phyloP scores from a whole-genome alignment of 2,329 filamentous ascomycete genomes.

The Penicillium sp. region DNA sequence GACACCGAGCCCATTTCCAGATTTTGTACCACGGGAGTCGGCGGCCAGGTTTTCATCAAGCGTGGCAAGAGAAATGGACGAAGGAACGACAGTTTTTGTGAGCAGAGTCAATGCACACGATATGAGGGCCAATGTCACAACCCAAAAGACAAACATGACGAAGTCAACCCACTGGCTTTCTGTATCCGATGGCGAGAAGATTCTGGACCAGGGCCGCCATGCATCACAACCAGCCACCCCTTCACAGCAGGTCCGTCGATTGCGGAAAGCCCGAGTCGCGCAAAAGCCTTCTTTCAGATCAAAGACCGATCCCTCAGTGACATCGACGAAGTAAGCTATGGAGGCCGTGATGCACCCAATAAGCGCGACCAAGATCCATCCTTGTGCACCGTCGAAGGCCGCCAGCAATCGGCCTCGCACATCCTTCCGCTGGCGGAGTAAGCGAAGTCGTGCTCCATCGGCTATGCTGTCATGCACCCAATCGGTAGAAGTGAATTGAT shows the following conservation, averaged over 20 bases:
- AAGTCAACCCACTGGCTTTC: conserved; percentile 70
- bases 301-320: conserved; percentile 81
- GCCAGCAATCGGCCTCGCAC: conserved; percentile 75
- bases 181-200: conserved; percentile 54
- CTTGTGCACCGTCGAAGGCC: conserved; percentile 82
- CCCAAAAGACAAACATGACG: conserved; percentile 69
- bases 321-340: conserved; percentile 84
- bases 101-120: conserved; percentile 79
- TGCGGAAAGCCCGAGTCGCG: conserved; percentile 66
- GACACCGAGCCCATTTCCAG: conserved; percentile 44
- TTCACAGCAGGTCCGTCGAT: conserved; percentile 66
- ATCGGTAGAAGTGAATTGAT: conserved; percentile 95
- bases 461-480: conserved; percentile 98
- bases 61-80: conserved; percentile 79
- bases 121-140: conserved; percentile 66
- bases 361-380: conserved; percentile 89
- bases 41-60: conserved; percentile 91
- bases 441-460: conserved; percentile 85
- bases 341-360: conserved; percentile 83
- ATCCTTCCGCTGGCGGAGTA: conserved; percentile 76
- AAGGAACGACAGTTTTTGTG: conserved; percentile 93
- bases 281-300: conserved; percentile 93
- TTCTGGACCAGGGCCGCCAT: conserved; percentile 67
- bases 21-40: conserved; percentile 49
- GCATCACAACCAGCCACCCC: conserved; percentile 55